Base-by-base conservation (phyloP, 108 stramenopile genomes). In the Nannochloropsis salina region DNA sequence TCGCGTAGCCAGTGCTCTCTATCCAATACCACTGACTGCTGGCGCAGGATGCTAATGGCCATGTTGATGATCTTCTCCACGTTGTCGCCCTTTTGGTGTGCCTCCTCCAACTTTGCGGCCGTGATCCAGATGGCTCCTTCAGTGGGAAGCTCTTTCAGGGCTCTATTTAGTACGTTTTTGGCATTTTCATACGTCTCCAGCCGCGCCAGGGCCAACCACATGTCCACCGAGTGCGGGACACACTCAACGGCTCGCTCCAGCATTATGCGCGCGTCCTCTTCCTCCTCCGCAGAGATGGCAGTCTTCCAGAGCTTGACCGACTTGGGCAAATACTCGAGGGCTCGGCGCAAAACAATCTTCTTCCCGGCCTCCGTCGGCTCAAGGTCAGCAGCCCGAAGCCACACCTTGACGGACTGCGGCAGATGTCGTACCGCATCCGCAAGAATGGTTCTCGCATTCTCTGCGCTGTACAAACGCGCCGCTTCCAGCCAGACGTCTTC, bases 401-500 rank as follows among this genome's bases (percentile, higher is more conserved):
- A 91, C 40, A 84, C 81, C 91, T 93, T 97, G 93, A 87, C 85
- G 94, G 88, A 84, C 44, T 80, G 84, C 9, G 92, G 92, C 44
- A 93, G 42, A 31, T 89, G 47, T n/a, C 79, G 42, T 18, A 92
- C 87, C 11, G 92, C 92, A 42, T 89, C 86, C 15, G 95, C 95
- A 85, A 97, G 86, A 80, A 99, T 96, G 22, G 92, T 92, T 87
- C 95, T 96, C 45, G 95, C 96, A 41, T 97, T 94, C 22, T 94
- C 93, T 44, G 89, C 83, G 21, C 86, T 90, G 88, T 96, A 95
- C 83, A 99, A 91, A 45, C 97, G 89, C n/a, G 96, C 97, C 2
- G 97, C 97, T 88, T 99, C 99, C 44, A 99, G 87, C 99, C 97
- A 99, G 31, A 99, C 96, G 89, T 99, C 98, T 88, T 98, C 96